These are phyloP conservation scores for Pichia terricola DNA, from an alignment of 1,139 yeast genomes.

Conservation along the genomic window DNA sequence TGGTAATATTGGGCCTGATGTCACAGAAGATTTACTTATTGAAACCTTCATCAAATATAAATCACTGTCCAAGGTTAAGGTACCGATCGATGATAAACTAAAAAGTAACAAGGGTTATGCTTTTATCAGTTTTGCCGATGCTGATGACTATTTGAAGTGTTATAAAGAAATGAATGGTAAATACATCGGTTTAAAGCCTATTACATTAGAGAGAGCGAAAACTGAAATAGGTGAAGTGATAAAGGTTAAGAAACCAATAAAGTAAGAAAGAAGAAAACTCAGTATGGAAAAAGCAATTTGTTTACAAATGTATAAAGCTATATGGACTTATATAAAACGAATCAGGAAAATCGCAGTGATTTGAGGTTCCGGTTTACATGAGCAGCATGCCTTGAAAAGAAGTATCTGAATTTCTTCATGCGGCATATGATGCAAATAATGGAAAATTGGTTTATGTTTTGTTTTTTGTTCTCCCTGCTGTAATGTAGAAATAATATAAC, in stretches of 20 bases:
- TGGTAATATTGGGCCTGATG: slow-evolving; percentile 67
- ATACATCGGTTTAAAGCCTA: slow-evolving; percentile 67
- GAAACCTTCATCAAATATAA: slow-evolving; percentile 44
- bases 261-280: neutral
- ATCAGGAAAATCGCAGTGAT: too few species aligned
- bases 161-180: slow-evolving; percentile 71
- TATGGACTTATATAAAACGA: neutral
- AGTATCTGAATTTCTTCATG: too few species aligned
- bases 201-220: slow-evolving; percentile 59
- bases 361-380: too few species aligned
- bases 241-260: slow-evolving; percentile 1
- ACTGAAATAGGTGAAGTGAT: slow-evolving; percentile 18
- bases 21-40: slow-evolving; percentile 43
- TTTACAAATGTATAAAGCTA: neutral
- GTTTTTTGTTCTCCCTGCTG: too few species aligned
- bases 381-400: too few species aligned
- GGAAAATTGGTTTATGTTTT: too few species aligned
- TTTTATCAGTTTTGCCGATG: slow-evolving; percentile 52
- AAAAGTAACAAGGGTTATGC: slow-evolving; percentile 53
- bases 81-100: slow-evolving; percentile 36
- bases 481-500: too few species aligned
- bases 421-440: too few species aligned
- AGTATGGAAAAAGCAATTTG: neutral
- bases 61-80: slow-evolving; percentile 42
- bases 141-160: slow-evolving; percentile 59